A percentile compares a stretch with the other conserved stretches of the same genome.
phyloP scores from a whole-genome alignment of 768 basidiomycete species.

The Rhodosporidiobolus sp. region DNA sequence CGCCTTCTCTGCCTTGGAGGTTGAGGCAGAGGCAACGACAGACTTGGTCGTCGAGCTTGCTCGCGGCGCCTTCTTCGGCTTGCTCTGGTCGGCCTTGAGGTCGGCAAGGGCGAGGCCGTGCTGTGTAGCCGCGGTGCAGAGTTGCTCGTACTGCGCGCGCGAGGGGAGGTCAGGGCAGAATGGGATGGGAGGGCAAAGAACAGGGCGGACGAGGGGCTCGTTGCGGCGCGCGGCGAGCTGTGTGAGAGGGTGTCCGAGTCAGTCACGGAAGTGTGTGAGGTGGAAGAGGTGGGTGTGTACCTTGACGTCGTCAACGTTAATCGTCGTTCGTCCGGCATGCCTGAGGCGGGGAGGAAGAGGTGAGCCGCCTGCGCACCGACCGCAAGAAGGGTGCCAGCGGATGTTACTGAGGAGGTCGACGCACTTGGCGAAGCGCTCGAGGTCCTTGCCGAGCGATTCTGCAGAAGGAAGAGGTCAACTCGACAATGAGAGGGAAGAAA shows the following conservation, averaged over 20 bases:
- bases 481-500: not conserved
- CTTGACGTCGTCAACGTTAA: slow-evolving; percentile 39
- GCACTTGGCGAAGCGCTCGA: slow-evolving; percentile 37
- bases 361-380: too few species aligned
- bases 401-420: too few species aligned
- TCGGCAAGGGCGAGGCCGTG: slow-evolving; percentile 36
- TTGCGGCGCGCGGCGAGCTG: slow-evolving; percentile 33
- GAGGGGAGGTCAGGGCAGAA: not conserved
- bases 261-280: not conserved
- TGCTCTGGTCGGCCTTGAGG: slow-evolving; percentile 18
- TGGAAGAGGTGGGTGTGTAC: not conserved
- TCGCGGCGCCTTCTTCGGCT: slow-evolving; percentile 5
- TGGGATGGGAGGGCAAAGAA: too few species aligned
- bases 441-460: slow-evolving; percentile 37
- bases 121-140: slow-evolving; percentile 13
- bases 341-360: not conserved
- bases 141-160: slow-evolving; percentile 29
- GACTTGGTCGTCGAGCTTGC: not conserved
- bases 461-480: not conserved
- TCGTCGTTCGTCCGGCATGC: slow-evolving; percentile 27
- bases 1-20: not conserved
- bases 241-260: not conserved
- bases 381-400: accelerated
- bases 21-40: not conserved
- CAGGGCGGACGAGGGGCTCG: slow-evolving; percentile 22